Evolutionary conservation across 441 rosid genomes (phyloP).

Genomic region (Viola pubescens): DNA sequence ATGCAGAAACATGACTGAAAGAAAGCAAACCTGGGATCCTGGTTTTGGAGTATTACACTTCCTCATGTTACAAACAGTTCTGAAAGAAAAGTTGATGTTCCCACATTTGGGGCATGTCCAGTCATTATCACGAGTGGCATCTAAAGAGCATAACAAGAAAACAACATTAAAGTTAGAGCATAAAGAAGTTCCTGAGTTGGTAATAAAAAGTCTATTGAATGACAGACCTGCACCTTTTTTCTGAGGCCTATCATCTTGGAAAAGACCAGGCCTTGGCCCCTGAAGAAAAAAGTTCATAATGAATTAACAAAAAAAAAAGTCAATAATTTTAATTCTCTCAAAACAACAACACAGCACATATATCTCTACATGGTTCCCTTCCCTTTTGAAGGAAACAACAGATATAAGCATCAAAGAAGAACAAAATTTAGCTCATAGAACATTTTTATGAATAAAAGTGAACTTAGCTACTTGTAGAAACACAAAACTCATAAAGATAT

Average conservation of each 20-base stretch:
- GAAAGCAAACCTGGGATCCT: conserved; percentile 74
- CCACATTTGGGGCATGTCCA: conserved; percentile 99
- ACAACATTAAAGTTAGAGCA: conserved; percentile 8
- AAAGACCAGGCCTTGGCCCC: conserved; percentile 87
- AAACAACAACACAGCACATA: neutral
- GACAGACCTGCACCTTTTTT: conserved; percentile 50
- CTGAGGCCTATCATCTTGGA: conserved; percentile 64
- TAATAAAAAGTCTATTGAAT: conserved; percentile 9
- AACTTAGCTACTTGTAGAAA: too few relatives aligned
- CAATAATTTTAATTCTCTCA: neutral
- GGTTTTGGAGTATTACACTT: conserved; percentile 98
- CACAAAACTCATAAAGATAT: too few relatives aligned
- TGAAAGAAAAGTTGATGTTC: conserved; percentile 88
- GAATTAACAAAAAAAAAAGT: neutral
- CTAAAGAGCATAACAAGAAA: conserved; percentile 26
- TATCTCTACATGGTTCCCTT: neutral
- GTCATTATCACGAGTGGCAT: conserved; percentile 81
- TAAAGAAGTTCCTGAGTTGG: neutral
- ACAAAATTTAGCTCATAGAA: too few relatives aligned
- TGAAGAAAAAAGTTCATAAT: conserved; percentile 24
- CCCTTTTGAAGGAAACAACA: neutral
- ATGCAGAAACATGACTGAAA: neutral
- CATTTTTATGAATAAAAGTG: too few relatives aligned
- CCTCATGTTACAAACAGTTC: conserved; percentile 96
- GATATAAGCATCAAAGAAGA: neutral